A percentile compares a stretch with the other conserved stretches of the same genome.
phyloP scores from a whole-genome alignment of 2,329 filamentous ascomycete species.

The Ascosphaera acerosa region DNA sequence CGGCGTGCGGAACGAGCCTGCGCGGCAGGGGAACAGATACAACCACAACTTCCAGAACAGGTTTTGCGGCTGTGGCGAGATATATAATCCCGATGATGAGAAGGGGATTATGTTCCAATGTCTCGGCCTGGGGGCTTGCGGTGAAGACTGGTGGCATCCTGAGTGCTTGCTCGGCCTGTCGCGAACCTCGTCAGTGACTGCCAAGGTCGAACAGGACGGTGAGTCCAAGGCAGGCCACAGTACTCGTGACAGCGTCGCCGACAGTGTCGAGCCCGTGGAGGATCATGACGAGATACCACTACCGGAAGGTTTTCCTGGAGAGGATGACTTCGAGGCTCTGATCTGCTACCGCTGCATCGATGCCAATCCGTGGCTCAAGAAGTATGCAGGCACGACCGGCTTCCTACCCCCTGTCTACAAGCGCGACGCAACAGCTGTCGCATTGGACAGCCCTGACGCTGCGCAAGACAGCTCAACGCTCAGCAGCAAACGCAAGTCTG shows the following conservation, averaged over 20 bases:
- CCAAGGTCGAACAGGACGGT: slow-evolving; percentile 15
- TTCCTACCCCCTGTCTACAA: slow-evolving; percentile 51
- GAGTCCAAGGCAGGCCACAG: slow-evolving; percentile 6
- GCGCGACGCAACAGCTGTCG: slow-evolving; percentile 10
- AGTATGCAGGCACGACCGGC: slow-evolving; percentile 53
- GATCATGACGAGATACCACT: slow-evolving; percentile 34
- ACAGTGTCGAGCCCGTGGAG: slow-evolving; percentile 2
- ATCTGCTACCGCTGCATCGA: slow-evolving; percentile 88
- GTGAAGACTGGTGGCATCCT: slow-evolving; percentile 95
- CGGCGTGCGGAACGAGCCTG: slow-evolving; percentile 45
- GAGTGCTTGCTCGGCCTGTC: slow-evolving; percentile 68
- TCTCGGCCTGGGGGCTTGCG: slow-evolving; percentile 71
- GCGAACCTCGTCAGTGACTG: slow-evolving; percentile 32
- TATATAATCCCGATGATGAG: slow-evolving; percentile 71
- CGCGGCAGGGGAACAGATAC: slow-evolving; percentile 55
- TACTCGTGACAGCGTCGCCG: slow-evolving; percentile 12
- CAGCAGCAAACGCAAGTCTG: slow-evolving; percentile 36
- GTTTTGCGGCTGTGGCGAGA: slow-evolving; percentile 72
- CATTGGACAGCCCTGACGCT: too few species aligned
- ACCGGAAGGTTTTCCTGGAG: slow-evolving; percentile 64
- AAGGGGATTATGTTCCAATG: slow-evolving; percentile 98
- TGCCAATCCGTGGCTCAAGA: slow-evolving; percentile 73
- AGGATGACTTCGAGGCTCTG: slow-evolving; percentile 73
- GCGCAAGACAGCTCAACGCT: slow-evolving; percentile 6
- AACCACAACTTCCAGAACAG: slow-evolving; percentile 87